A percentile compares a stretch with the other conserved stretches of the same genome.
Conservation (phyloP, 1,284 basidiomycete genomes). For the Thecaphora thlaspeos region DNA sequence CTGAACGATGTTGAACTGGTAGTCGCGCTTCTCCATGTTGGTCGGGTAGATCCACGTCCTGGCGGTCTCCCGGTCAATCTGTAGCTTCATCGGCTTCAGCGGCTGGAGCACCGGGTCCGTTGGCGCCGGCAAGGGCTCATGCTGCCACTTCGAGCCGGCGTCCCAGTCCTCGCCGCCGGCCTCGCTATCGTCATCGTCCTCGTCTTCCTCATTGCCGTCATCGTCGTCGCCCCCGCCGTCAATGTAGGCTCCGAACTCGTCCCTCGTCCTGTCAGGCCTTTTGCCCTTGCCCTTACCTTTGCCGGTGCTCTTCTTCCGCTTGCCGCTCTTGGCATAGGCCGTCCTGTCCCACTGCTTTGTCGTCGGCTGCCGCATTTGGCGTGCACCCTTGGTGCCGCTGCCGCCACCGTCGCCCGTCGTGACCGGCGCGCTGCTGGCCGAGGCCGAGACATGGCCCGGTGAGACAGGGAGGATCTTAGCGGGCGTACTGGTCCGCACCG, state of each 20-base stretch:
- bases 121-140: slow-evolving; percentile 7
- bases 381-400: no score
- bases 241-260: slow-evolving; percentile 9
- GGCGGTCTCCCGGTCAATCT: slow-evolving; percentile 73
- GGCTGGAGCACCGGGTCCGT: slow-evolving; percentile 6
- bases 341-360: slow-evolving; percentile 39
- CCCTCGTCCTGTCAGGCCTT: slow-evolving; percentile 14
- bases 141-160: slow-evolving; percentile 9
- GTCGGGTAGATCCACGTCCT: slow-evolving; percentile 90
- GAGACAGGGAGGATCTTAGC: no score
- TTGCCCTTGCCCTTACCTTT: slow-evolving; percentile 8
- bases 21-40: slow-evolving; percentile 83
- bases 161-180: slow-evolving; percentile 16
- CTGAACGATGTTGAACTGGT: slow-evolving; percentile 91
- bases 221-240: slow-evolving; percentile 23
- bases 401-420: no score
- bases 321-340: slow-evolving; percentile 27
- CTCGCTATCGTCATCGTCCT: not conserved
- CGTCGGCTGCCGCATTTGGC: not conserved
- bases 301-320: not conserved
- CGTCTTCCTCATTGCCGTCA: slow-evolving; percentile 1
- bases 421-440: no score
- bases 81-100: slow-evolving; percentile 33
- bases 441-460: no score
- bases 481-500: no score